Evolutionary conservation across 805 yeast species (phyloP), one percentile per base, ranked within the genome.

Genomic region (Scheffersomyces coipomensis): DNA sequence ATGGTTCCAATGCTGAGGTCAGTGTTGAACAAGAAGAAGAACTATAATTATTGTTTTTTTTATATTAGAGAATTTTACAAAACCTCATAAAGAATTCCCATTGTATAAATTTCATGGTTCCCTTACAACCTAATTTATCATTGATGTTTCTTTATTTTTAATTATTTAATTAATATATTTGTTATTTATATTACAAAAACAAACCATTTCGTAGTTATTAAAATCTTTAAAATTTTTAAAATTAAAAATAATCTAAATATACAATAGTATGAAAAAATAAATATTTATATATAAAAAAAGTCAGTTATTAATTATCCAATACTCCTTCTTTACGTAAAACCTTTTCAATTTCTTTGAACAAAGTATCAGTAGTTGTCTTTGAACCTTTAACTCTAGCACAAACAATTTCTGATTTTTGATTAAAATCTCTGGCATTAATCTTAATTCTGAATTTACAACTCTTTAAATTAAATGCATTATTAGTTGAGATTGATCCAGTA

Each of bases 311-410:
- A 16, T 31, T 29, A 35, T 68, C 74, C 61, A 80, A 60, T 19
- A 82, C 85, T 24, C 80, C 79, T 56, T 84, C 89, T 55, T 80
- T 79, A 36, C 66, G 67, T 49, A 85, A 65, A 24, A 84, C 85
- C 53, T 77, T 79, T 49, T 78, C 80, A 46, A 84, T 74, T 53
- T 85, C 90, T 40, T 61, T 65, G 45, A 76, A 77, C 48, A 85
- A 65, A 44, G 79, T 79, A 25, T 64, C 73, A 37, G 85, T 75
- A 5, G 88, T 78, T 46, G 76, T 78, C 23, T 70, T 61, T 1
- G 89, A 82, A 5, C 93, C 93, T 46, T 76, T 79, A 23, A 76
- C 73, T 55, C 81, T 79, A 16, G 73, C 76, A 52, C 86, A 81
- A 12, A 73, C 73, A 25, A 85, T 63, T 42, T 70, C 75, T 33